These are phyloP conservation scores for Santalum album DNA, from an alignment of 164 flowering plant species.

Conservation along the genomic window DNA sequence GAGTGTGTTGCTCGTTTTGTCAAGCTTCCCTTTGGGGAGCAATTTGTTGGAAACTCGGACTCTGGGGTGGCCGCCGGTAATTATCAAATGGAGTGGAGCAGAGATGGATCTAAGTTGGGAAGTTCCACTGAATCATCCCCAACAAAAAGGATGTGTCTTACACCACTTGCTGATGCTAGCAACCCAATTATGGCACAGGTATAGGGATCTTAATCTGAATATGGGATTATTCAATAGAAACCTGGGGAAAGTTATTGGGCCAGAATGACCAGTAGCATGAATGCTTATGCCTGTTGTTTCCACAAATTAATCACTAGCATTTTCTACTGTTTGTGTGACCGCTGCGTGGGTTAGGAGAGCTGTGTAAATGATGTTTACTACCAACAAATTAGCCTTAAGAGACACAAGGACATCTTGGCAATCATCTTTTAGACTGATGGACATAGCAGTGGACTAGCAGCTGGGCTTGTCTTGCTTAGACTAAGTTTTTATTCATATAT, in stretches of 20 bases:
- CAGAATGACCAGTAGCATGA: too few relatives aligned
- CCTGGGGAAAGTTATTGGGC: neutral
- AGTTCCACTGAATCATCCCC: slow-evolving; percentile 13
- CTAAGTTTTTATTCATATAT: too few relatives aligned
- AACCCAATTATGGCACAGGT: slow-evolving; percentile 98
- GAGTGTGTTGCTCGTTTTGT: slow-evolving; percentile 79
- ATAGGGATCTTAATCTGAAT: neutral
- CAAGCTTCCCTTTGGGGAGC: slow-evolving; percentile 87
- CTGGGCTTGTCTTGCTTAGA: too few relatives aligned
- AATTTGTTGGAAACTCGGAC: slow-evolving; percentile 40
- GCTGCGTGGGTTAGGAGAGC: too few relatives aligned
- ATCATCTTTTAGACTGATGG: too few relatives aligned
- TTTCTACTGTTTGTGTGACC: too few relatives aligned
- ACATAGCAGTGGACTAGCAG: too few relatives aligned
- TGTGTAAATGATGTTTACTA: too few relatives aligned
- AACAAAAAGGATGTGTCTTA: slow-evolving; percentile 53
- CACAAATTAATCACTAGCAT: too few relatives aligned
- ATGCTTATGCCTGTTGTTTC: too few relatives aligned
- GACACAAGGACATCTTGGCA: too few relatives aligned
- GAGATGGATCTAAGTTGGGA: slow-evolving; percentile 21
- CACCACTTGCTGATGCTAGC: slow-evolving; percentile 95
- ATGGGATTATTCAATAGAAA: neutral
- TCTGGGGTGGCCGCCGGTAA: slow-evolving; percentile 28
- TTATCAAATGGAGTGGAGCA: slow-evolving; percentile 16
- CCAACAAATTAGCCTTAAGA: too few relatives aligned